These are phyloP conservation scores for Penicillium sp. DNA, from an alignment of 2,329 filamentous ascomycete species.

Conservation along the genomic window DNA sequence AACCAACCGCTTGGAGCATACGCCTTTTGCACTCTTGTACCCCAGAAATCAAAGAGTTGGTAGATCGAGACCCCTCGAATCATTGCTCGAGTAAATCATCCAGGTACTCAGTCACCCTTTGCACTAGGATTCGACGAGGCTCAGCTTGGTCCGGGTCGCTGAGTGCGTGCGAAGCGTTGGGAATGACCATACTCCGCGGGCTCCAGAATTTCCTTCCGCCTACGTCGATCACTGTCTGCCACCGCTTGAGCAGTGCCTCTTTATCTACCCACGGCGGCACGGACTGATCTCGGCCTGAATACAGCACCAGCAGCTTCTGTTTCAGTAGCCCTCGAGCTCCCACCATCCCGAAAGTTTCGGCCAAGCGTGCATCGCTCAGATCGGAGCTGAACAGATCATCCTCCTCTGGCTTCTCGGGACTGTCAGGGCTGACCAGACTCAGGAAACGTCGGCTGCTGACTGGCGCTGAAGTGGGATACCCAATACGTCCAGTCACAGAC, in stretches of 20 bases:
- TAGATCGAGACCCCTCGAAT: neutral
- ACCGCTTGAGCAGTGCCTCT: conserved; percentile 40
- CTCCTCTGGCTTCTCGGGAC: conserved; percentile 59
- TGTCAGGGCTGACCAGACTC: conserved; percentile 51
- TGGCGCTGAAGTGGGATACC: conserved; percentile 36
- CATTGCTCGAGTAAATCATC: conserved; percentile 16
- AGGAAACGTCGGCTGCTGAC: conserved; percentile 58
- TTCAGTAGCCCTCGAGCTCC: conserved; percentile 34
- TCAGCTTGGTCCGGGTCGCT: conserved; percentile 37
- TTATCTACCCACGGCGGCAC: conserved; percentile 47
- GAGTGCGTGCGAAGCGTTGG: conserved; percentile 37
- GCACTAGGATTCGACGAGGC: conserved; percentile 48
- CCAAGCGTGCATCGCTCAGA: conserved; percentile 57
- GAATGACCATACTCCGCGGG: conserved; percentile 46
- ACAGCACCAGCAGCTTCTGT: conserved; percentile 43
- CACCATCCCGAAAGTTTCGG: conserved; percentile 60
- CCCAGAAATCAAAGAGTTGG: too few relatives aligned
- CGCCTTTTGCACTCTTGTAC: too few relatives aligned
- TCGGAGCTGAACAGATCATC: conserved; percentile 85
- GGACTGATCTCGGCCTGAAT: conserved; percentile 47
- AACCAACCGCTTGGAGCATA: too few relatives aligned
- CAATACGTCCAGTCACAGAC: conserved; percentile 29
- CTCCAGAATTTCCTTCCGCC: conserved; percentile 44
- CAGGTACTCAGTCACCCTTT: conserved; percentile 53
- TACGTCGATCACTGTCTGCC: conserved; percentile 39